Evolutionary conservation across 352 stramenopile species (phyloP).

Genomic region (Phytophthora tentaculata): DNA sequence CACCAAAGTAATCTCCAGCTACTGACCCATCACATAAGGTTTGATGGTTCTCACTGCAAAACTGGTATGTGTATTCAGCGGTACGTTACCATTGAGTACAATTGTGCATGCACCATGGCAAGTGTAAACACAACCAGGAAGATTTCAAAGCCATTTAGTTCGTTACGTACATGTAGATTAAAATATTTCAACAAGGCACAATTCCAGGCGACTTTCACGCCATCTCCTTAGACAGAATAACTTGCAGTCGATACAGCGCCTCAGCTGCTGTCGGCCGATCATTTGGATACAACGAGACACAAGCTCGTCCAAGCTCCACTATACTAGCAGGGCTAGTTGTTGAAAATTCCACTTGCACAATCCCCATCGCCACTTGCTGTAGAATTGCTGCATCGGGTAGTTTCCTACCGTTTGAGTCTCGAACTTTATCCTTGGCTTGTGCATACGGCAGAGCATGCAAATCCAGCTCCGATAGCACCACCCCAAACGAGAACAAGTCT

Average conservation of each 20-base stretch:
- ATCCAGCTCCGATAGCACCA: slow-evolving; percentile 44
- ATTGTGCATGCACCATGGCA: no score
- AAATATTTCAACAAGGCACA: no score
- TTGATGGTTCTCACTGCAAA: no score
- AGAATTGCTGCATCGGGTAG: slow-evolving; percentile 39
- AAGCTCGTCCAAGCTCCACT: slow-evolving; percentile 35
- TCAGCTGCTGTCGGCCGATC: slow-evolving; percentile 43
- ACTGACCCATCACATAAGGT: no score
- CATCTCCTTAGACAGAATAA: slow-evolving; percentile 13
- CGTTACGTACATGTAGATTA: no score
- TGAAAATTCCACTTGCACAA: slow-evolving; percentile 41
- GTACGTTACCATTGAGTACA: no score
- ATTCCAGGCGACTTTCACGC: no score
- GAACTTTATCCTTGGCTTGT: slow-evolving; percentile 30
- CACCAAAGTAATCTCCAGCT: no score
- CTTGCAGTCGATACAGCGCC: slow-evolving; percentile 43
- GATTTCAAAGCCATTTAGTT: no score
- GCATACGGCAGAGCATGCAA: slow-evolving; percentile 35
- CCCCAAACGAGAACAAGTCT: slow-evolving; percentile 50
- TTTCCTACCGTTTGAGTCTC: slow-evolving; percentile 19
- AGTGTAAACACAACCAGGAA: no score
- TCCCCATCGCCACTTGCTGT: slow-evolving; percentile 45
- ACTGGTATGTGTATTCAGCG: no score
- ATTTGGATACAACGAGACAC: slow-evolving; percentile 32
- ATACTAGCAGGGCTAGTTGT: slow-evolving; percentile 8